Conservation (phyloP, 768 basidiomycete genomes). For the Agaricus blazei region DNA sequence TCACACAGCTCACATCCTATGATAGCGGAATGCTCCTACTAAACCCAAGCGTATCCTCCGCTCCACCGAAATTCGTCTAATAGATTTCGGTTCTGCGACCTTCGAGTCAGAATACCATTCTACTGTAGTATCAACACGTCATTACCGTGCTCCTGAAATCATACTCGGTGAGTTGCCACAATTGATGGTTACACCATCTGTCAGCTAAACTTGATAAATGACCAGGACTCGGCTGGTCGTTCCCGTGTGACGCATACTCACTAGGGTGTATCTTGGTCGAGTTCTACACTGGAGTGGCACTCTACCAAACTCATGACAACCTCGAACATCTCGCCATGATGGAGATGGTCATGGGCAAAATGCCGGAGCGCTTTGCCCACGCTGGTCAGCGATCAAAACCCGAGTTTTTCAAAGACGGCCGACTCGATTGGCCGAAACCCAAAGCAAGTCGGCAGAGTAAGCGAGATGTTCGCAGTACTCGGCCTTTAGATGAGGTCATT, state of each 20-base stretch:
- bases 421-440: slow-evolving; percentile 90
- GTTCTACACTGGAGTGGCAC: slow-evolving; percentile 94
- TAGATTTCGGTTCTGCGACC: slow-evolving; percentile 98
- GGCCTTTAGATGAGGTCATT: slow-evolving; percentile 83
- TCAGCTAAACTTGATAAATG: slow-evolving; percentile 14
- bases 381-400: slow-evolving; percentile 75
- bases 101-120: slow-evolving; percentile 99
- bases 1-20: slow-evolving; percentile 13
- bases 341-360: slow-evolving; percentile 99
- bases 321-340: slow-evolving; percentile 99
- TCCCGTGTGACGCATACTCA: slow-evolving; percentile 97
- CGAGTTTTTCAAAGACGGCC: slow-evolving; percentile 90
- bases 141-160: slow-evolving; percentile 98
- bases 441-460: slow-evolving; percentile 85
- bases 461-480: slow-evolving; percentile 89
- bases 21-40: slow-evolving; percentile 58
- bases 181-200: slow-evolving; percentile 4
- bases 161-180: slow-evolving; percentile 72
- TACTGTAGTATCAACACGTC: slow-evolving; percentile 94
- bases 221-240: slow-evolving; percentile 94
- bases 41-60: slow-evolving; percentile 74
- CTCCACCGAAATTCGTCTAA: slow-evolving; percentile 89
- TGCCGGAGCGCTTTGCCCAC: slow-evolving; percentile 83
- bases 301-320: slow-evolving; percentile 99
- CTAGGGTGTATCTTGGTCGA: slow-evolving; percentile 98